Evolutionary conservation across 2,329 filamentous ascomycete genomes (phyloP).

Genomic region (Daldinia sp.): DNA sequence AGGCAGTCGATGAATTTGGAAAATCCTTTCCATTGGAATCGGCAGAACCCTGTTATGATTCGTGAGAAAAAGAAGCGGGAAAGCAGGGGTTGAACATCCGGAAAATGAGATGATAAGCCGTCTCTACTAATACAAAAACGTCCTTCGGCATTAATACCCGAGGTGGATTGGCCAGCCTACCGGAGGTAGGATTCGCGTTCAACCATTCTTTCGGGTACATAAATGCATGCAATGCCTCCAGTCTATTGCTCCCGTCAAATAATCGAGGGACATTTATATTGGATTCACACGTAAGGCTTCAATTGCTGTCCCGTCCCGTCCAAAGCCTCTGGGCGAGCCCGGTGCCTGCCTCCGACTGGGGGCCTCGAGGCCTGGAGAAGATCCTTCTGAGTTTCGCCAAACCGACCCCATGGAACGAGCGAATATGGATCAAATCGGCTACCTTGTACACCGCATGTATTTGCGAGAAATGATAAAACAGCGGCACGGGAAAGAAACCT

Average conservation of each 20-base stretch:
- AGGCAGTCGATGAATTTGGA: not conserved
- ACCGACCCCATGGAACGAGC: constrained; percentile 63
- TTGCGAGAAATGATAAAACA: not conserved
- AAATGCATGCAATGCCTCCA: constrained; percentile 10
- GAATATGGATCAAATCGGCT: constrained; percentile 16
- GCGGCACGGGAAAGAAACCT: constrained; percentile 26
- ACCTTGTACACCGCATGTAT: constrained; percentile 4
- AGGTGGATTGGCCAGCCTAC: not conserved
- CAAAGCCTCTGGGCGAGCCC: constrained; percentile 57
- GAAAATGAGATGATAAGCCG: constrained; percentile 6
- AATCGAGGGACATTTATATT: constrained; percentile 1
- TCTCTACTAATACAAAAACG: not conserved
- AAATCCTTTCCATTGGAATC: constrained; percentile 26
- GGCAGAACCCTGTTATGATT: constrained; percentile 8
- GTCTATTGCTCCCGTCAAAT: not conserved
- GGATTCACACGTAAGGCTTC: constrained; percentile 46
- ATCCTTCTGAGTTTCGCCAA: constrained; percentile 51
- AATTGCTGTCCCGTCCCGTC: constrained; percentile 60
- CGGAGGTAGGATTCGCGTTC: constrained; percentile 5
- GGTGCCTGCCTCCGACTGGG: constrained; percentile 53
- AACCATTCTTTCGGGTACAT: not conserved
- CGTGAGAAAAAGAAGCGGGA: constrained; percentile 10
- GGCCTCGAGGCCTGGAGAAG: constrained; percentile 50
- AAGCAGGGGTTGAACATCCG: constrained; percentile 10
- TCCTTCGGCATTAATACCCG: constrained; percentile 3